Percentiles rank a stretch among this genome's conserved stretches.
Evolutionary conservation across 2,329 filamentous ascomycete species (phyloP).

Genomic region (Trichoderma sp.): DNA sequence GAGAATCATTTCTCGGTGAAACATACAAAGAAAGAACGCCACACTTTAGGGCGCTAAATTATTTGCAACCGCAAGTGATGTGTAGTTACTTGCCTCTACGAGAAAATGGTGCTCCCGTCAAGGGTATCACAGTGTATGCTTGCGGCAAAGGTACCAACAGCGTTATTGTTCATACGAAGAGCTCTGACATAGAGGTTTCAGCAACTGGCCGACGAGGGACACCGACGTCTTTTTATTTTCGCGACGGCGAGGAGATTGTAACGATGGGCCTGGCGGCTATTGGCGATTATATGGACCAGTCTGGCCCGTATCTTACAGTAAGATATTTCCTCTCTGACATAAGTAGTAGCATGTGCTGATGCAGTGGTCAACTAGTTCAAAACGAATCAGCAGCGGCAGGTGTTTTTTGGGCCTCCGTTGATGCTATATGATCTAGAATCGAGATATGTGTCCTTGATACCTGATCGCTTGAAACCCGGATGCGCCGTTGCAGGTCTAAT

Average conservation of each 20-base stretch:
- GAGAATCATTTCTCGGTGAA: background rate
- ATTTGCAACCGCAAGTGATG: background rate
- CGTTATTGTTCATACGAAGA: background rate
- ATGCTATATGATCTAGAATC: background rate
- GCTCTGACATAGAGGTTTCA: background rate
- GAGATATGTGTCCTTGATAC: background rate
- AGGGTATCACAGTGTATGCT: background rate
- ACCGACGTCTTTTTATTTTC: background rate
- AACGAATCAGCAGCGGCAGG: background rate
- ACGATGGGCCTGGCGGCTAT: background rate
- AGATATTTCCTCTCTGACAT: background rate
- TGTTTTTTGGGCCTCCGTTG: background rate
- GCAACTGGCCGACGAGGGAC: background rate
- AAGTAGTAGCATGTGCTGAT: background rate
- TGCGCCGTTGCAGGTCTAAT: background rate
- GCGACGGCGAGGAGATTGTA: background rate
- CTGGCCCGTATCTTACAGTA: constrained; percentile 2
- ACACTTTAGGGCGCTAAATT: background rate
- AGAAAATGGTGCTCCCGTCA: background rate
- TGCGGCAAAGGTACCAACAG: background rate
- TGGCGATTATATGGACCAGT: background rate
- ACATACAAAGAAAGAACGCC: background rate
- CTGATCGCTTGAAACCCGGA: background rate
- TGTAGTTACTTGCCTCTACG: constrained; percentile 5
- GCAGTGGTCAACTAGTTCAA: background rate